Base-by-base conservation (phyloP, 2,329 filamentous ascomycete genomes). In the Aspergillus sp. region DNA sequence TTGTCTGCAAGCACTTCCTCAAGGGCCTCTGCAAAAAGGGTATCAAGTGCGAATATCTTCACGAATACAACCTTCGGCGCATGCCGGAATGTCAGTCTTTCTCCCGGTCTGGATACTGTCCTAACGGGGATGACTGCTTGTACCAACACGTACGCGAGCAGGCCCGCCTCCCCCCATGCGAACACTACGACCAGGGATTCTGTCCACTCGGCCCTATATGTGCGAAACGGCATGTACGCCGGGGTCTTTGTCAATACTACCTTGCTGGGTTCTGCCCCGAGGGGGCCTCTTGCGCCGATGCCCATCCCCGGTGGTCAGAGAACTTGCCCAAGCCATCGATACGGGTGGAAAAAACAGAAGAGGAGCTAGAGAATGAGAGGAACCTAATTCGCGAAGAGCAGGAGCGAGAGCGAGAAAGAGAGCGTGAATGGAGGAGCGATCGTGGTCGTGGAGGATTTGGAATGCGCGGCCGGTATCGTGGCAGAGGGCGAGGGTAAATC, bases 31-130 rank as follows among this genome's bases (percentile, higher is more conserved):
- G 95, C 82, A 99, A 99, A 74, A 98, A 98, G 78, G 95, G 93
- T 68, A 89, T 97, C 71, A 86, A 87, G 66, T 99, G 95, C 86
- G 95, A 99, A 80, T 99, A 98, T 70, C 82, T 98, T 49, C 95
- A 99, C 82, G 95, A 98, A 78, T 99, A 97, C 81, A 98, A 99
- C 78, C 84, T 99, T 66, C 88, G 95, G 63, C 93, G 95, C 76
- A 98, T 98, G 91, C 93, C 95, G 62, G 95, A 98, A 79, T 99
- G 95, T 79, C 96, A 96, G 71, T 96, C 96, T 77, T 98, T 93
- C 77, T 88, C 92, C 57, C 86, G 92, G 60, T 96, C 95, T 71
- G 91, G 91, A 56, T 97, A 96, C 74, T 99, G 95, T 78, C 91
- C 90, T 62, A 96, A 97, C 77, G 95, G 93, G 65, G 93, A 98